Evolutionary conservation across 2,329 filamentous ascomycete genomes (phyloP).

Genomic region (Colletotrichum eleusines): DNA sequence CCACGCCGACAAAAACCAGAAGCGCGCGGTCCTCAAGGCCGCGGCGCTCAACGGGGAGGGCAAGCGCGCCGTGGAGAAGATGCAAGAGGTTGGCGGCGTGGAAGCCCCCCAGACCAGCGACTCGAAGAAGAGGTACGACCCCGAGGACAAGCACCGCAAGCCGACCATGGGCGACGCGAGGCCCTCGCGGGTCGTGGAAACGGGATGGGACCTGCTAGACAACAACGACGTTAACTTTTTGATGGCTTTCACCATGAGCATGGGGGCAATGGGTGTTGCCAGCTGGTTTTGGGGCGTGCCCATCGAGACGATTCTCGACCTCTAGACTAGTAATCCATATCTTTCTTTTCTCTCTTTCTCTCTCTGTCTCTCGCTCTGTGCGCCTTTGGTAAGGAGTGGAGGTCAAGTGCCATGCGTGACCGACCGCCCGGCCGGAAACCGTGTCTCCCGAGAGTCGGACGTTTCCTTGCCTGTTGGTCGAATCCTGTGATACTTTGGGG

Average conservation of each 20-base stretch:
- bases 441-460: neutral
- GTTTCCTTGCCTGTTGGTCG: no score
- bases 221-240: slow-evolving; percentile 97
- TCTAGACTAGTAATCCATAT: slow-evolving; percentile 14
- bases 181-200: slow-evolving; percentile 74
- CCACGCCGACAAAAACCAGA: slow-evolving; percentile 46
- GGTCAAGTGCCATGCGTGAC: neutral
- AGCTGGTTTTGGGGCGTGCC: slow-evolving; percentile 71
- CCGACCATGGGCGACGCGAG: slow-evolving; percentile 66
- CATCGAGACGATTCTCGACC: slow-evolving; percentile 55
- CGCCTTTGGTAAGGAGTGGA: neutral
- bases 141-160: slow-evolving; percentile 62
- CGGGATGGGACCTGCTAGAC: slow-evolving; percentile 80
- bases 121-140: slow-evolving; percentile 59
- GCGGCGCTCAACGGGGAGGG: slow-evolving; percentile 58
- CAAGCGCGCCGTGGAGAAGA: slow-evolving; percentile 56
- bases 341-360: no score
- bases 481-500: no score
- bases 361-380: no score
- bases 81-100: slow-evolving; percentile 43
- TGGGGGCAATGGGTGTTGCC: slow-evolving; percentile 78
- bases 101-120: slow-evolving; percentile 53
- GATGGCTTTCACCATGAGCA: slow-evolving; percentile 87
- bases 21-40: slow-evolving; percentile 55
- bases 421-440: neutral